These are phyloP conservation scores for Colletotrichum sp. DNA, from an alignment of 2,329 filamentous ascomycete species.

Conservation along the genomic window DNA sequence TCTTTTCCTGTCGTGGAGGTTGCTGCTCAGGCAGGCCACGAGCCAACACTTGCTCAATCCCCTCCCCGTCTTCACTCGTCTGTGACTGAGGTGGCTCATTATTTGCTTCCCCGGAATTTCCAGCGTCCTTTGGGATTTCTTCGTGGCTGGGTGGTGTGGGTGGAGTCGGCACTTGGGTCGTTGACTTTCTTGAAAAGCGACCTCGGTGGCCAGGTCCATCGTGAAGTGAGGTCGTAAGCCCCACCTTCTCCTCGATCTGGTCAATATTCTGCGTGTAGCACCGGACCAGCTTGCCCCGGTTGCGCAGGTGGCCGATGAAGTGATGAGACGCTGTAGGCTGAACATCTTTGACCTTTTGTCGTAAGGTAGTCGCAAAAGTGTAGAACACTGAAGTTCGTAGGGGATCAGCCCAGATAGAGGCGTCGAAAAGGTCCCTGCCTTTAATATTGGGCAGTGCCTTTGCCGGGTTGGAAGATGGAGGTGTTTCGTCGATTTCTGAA, in stretches of 20 bases:
- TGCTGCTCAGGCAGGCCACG: not conserved
- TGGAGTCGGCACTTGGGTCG: conserved; percentile 26
- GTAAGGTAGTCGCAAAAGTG: conserved; percentile 71
- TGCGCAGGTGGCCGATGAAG: conserved; percentile 71
- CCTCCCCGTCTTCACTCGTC: not conserved
- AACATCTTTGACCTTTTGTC: conserved; percentile 68
- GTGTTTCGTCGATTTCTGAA: conserved; percentile 51
- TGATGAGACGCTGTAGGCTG: conserved; percentile 69
- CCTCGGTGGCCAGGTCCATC: conserved; percentile 67
- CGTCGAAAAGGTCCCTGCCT: conserved; percentile 74
- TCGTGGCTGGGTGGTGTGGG: not conserved
- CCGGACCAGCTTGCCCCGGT: conserved; percentile 70
- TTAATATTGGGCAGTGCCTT: conserved; percentile 65
- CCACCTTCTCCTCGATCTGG: conserved; percentile 73
- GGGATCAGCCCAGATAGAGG: conserved; percentile 72
- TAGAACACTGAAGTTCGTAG: conserved; percentile 74
- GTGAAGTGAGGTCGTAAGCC: conserved; percentile 65
- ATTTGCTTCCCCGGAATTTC: not conserved
- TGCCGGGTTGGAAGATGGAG: conserved; percentile 41
- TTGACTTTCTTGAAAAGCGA: conserved; percentile 60
- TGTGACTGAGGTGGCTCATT: not conserved
- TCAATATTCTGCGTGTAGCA: conserved; percentile 82
- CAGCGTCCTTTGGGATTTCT: not conserved
- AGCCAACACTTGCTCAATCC: not conserved
- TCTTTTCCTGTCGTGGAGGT: not conserved